Base-by-base conservation (phyloP, 2,329 filamentous ascomycete species). In the Didymella lethalis region DNA sequence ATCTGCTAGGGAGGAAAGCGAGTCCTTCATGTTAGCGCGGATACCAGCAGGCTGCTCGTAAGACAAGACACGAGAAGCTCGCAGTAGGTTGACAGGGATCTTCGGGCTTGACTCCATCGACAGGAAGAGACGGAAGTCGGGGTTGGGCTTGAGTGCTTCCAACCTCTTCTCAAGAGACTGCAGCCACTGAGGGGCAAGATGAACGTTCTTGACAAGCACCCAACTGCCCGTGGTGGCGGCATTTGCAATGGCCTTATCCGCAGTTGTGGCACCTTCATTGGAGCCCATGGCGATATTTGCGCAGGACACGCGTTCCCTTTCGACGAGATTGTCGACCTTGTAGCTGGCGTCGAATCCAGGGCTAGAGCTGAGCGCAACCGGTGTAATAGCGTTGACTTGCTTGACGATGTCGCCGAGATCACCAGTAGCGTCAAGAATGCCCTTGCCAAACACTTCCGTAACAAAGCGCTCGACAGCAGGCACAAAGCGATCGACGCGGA, bases 261-360 rank as follows among this genome's bases (percentile, higher is more conserved):
- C 95, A 62, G 89, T 95, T 57, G 93, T 88, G 18, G 96, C 83
- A 75, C 93, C 92, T 82, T 99, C 95, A 72, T 96, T 96, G 45
- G 95, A 98, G 73, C 95, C 95, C 95, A 99, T 99, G 69, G 96
- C 96, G 73, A 99, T 97, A 77, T 97, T 97, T 59, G 93, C 93
- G 80, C 95, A 99, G 54, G 86, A 88, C 50, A 92, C 89, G 59
- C 87, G 86, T 76, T 88, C 89, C 66, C 92, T 87, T 78, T 97
- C 92, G 29, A 98, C 96, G 53, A 99, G 84, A 61, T 89, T 92
- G 77, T 99, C 95, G 60, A 99, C 95, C 83, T 99, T 99, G 87
- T 98, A 99, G 75, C 92, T 97, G 53, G 96, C 96, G 78, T 99
- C 95, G 76, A 99, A 99, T 36, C 95, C 95, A 60, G 94, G 93